These are phyloP conservation scores for Gleditsia sinensis DNA, from an alignment of 306 rosid genomes.

Conservation along the genomic window DNA sequence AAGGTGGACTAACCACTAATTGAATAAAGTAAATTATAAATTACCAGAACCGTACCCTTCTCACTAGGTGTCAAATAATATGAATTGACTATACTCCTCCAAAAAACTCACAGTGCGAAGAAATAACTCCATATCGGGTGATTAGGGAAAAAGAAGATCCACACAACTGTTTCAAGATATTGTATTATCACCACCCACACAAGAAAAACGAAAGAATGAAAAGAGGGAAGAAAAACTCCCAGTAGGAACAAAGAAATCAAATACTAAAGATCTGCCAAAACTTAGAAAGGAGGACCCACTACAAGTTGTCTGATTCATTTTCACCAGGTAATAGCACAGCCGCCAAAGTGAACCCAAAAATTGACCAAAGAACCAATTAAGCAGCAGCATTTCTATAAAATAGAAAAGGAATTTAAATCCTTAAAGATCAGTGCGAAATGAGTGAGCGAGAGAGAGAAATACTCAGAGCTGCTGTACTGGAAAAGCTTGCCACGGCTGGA, in stretches of 20 bases:
- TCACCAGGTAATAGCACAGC: too few relatives aligned
- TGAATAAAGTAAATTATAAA: too few relatives aligned
- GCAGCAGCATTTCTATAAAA: not conserved
- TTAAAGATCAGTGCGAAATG: not conserved
- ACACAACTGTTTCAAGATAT: not conserved
- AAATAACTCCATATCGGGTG: too few relatives aligned
- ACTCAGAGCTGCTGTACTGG: slow-evolving; percentile 75
- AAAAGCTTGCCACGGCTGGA: slow-evolving; percentile 82
- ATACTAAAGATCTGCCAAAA: not conserved
- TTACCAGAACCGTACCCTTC: too few relatives aligned
- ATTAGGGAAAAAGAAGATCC: not conserved
- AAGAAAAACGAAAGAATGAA: not conserved
- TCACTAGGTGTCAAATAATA: too few relatives aligned
- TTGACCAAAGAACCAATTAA: not conserved
- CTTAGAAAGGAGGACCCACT: not conserved
- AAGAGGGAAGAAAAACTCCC: not conserved
- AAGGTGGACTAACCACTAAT: too few relatives aligned
- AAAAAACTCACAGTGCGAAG: too few relatives aligned
- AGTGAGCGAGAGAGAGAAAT: not conserved
- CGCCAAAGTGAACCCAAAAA: not conserved
- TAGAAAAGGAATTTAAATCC: not conserved
- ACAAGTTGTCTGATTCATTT: not conserved
- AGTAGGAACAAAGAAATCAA: not conserved
- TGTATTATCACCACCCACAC: not conserved
- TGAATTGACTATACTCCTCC: too few relatives aligned